Base-by-base conservation (phyloP, 1,284 basidiomycete genomes). In the Pholiota adiposa region DNA sequence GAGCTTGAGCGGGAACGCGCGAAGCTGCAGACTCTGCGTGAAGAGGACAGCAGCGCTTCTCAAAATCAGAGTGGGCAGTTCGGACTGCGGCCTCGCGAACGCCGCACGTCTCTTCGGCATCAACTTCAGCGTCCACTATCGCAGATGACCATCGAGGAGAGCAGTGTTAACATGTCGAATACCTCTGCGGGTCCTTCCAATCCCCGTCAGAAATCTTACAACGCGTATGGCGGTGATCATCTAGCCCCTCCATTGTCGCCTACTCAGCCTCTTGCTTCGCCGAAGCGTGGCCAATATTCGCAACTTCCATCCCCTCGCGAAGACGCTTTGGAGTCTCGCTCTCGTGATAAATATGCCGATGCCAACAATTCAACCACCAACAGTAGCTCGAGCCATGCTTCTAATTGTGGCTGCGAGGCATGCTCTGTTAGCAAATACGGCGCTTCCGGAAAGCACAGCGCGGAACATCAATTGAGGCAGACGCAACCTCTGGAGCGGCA, bases 401-500 rank as follows among this genome's bases (percentile, higher is more conserved):
- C 84, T 0, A 83, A 78, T 61, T 89, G 86, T 58, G 85, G 83
- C n/a, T 89, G 86, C 65, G 83, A 83, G 58, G 68, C 74, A 0
- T 88, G 87, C 63, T 86, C 86, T 8, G 75, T 79, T 21, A 70
- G 74, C 51, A 84, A 84, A 65, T 88, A 88, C 73, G 74, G 70
- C 48, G 19, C 59, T 21, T 56, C 66, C 23, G 57, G 53, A 23
- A 36, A 46, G n/a, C 31, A 31, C 51, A 36, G 46, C 25, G 7
- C 29, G 8, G 38, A 59, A 34, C 49, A 61, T n/a, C 54, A 57
- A 36, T 29, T 51, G 29, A 43, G 36, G 3, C 25, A 51, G 36
- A 41, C 12, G n/a, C 41, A 51, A 21, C 21, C 40, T 16, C 48
- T 29, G 44, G 21, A 33, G 38, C 48, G 33, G 56, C 54, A 41